Evolutionary conservation across 169 alveolate species (phyloP), one percentile per base, ranked within the genome.

Genomic region (Cryptosporidium ubiquitum): DNA sequence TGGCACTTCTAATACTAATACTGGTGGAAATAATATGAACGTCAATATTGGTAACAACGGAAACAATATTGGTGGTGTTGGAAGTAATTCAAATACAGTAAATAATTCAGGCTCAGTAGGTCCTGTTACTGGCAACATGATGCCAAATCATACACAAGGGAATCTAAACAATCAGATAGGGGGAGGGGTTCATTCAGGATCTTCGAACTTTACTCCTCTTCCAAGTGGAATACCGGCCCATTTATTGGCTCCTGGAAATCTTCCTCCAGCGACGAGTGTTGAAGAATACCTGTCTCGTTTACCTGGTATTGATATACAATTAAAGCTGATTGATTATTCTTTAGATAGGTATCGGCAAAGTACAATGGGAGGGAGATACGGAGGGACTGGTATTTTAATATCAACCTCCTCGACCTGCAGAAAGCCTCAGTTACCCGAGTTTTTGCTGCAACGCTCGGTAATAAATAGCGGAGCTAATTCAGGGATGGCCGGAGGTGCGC

Each of bases 331-430:
- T 40, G 89, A 79, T 42, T 79, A 61, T 16, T 60, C 89, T 18
- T 29, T 79, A 1, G 89, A 79, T 9, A 79, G 89, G 37, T 79
- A 79, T 57, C 71, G 74, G n/a, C 89, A 79, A 35, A 79, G 89
- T n/a, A 79, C 89, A 40, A 79, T 79, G 89, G 89, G 89, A 16
- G 89, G 89, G 33, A 79, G 89, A 29, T 79, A 79, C 55, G 89
- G 89, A 23, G 89, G 89, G 31, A 79, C 89, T 16, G 89, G 89
- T 1, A 79, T 79, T 29, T 39, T 79, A 51, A 79, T 79, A 35
- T 79, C 89, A 7, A 79, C 89, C 6, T 79, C 89, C 5, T 39
- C 89, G 4, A 79, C 75, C n/a, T 79, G 89, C 49, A 58, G 89
- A 37, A 79, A 79, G 39, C 89, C 89, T 12, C 89, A 79, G 66